phyloP scores from a whole-genome alignment of 2,329 filamentous ascomycete genomes.

The Sporothrix euskadiensis region DNA sequence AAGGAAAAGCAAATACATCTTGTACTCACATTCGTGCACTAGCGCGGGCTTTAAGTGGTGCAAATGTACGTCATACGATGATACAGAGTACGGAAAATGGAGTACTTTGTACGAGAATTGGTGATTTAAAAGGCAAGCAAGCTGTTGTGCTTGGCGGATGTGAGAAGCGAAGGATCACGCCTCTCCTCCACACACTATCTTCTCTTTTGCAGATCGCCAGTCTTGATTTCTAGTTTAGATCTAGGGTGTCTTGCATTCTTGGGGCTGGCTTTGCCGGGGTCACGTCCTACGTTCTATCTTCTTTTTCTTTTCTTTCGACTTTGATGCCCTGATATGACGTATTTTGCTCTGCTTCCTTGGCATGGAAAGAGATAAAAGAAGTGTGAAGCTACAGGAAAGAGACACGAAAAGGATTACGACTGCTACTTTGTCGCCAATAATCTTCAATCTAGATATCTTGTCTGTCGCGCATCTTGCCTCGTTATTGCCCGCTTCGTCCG shows the following conservation, averaged over 20 bases:
- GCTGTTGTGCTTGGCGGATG: not conserved
- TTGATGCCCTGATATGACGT: not conserved
- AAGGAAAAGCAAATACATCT: constrained; percentile 7
- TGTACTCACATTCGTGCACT: not conserved
- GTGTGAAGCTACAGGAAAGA: not conserved
- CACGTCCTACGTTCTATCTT: not conserved
- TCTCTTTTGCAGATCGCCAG: constrained; percentile 2
- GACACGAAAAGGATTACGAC: not conserved
- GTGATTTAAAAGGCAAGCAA: not conserved
- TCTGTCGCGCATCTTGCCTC: not conserved
- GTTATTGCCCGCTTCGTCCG: not conserved
- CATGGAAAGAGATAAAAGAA: not conserved
- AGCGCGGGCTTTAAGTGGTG: constrained; percentile 12
- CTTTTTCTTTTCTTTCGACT: not conserved
- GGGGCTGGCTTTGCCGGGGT: not conserved
- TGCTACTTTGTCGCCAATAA: not conserved
- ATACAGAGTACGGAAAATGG: no score
- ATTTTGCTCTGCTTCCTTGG: not conserved
- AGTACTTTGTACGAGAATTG: not conserved
- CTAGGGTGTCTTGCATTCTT: not conserved
- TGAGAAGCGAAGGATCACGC: not conserved
- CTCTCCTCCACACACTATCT: not conserved
- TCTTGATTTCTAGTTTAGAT: not conserved
- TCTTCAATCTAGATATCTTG: not conserved
- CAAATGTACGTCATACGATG: not conserved